Evolutionary conservation across 139 green algal genomes (phyloP), one percentile per base, ranked within the genome.

Genomic region (Chlamydomonas eustigma): DNA sequence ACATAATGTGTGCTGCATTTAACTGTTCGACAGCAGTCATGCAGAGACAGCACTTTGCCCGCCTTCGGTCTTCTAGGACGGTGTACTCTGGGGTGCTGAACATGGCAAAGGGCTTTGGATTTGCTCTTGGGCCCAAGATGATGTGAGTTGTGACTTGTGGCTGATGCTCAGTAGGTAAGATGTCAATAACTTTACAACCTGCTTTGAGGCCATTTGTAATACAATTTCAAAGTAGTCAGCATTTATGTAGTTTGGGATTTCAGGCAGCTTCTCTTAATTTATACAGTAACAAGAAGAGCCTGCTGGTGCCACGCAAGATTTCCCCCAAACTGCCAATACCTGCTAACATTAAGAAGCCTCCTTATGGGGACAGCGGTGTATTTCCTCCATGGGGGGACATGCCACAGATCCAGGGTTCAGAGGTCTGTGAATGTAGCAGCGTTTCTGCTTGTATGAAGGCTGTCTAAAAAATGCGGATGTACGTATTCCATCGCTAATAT

Each of bases 341-440:
- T 0, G 50, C 66, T 2, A 65, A 89, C 75, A 96, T 97, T 37
- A 39, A 33, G 4, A 74, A 80, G 71, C 93, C 93, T 6, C 86
- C 91, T 0, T 97, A 96, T 78, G 92, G 88, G 0, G 84, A 90
- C 35, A 84, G 68, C 2, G 88, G 89, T 4, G 63, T 83, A 5
- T 86, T 90, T n/a, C 89, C 91, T 0, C 63, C 75, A n/a, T 91
- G 89, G 77, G 71, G 84, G 37, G 52, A 78, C 1, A 77, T 73
- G 30, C 73, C 51, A 8, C 85, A 96, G 75, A 78, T 94, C 1
- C 92, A 97, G 58, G 80, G 88, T 28, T 78, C 81, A 4, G 75
- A 88, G 69, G 88, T 89, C 64, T 51, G n/a, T n/a, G n/a, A n/a
- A n/a, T n/a, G n/a, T n/a, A n/a, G n/a, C n/a, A n/a, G n/a, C n/a